Percentiles rank a stretch among this genome's conserved stretches.
phyloP scores from a whole-genome alignment of 495 filamentous ascomycete species.

The Penicillium longicatenatum region DNA sequence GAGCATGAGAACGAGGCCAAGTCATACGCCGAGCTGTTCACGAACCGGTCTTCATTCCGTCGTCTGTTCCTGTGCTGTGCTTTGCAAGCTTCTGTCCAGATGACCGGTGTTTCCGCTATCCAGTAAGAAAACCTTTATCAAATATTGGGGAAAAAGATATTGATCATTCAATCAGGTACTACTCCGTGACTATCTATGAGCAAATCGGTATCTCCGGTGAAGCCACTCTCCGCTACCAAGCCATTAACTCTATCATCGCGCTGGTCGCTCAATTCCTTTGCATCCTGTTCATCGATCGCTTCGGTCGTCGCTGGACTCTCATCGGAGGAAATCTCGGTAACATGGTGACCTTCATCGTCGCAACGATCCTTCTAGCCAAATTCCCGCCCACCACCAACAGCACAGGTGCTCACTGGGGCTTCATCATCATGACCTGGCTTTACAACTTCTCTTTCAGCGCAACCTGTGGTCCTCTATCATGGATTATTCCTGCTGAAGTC shows the following conservation, averaged over 20 bases:
- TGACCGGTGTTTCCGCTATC: conserved; percentile 74
- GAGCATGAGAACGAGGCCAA: conserved; percentile 67
- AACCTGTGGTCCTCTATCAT: conserved; percentile 61
- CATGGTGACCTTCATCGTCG: conserved; percentile 56
- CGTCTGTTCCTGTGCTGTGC: conserved; percentile 68
- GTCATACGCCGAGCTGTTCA: conserved; percentile 67
- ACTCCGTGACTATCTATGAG: conserved; percentile 63
- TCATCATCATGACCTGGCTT: conserved; percentile 71
- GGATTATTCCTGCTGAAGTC: conserved; percentile 71
- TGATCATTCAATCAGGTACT: conserved; percentile 48
- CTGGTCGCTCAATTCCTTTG: conserved; percentile 65
- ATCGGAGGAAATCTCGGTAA: conserved; percentile 69
- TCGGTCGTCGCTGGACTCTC: conserved; percentile 65
- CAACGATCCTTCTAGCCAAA: conserved; percentile 51
- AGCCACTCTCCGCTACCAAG: conserved; percentile 70
- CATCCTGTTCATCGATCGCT: conserved; percentile 66
- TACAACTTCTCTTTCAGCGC: conserved; percentile 70
- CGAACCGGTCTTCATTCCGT: conserved; percentile 63
- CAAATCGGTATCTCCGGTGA: conserved; percentile 67
- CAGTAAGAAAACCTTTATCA: conserved; percentile 41
- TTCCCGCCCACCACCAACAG: conserved; percentile 57
- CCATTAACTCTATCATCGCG: conserved; percentile 68
- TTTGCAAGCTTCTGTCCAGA: conserved; percentile 68
- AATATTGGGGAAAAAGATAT: not conserved
- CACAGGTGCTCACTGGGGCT: conserved; percentile 66